Base-by-base conservation (phyloP, 2,329 filamentous ascomycete species). In the Diplodia mutila region DNA sequence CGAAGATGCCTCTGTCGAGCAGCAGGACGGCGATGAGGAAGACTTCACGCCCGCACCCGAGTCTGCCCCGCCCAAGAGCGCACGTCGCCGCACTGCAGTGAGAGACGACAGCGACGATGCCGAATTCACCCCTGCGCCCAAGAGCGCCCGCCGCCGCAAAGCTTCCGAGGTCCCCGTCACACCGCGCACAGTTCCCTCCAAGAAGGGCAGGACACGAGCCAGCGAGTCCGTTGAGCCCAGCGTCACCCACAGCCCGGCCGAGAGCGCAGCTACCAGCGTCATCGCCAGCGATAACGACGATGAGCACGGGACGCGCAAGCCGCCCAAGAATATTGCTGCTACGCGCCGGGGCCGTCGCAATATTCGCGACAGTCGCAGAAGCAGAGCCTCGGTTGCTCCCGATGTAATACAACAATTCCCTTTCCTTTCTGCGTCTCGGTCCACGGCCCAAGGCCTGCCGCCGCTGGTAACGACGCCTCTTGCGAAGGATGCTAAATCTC, bases 1-100 rank as follows among this genome's bases (percentile, higher is more conserved):
- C 51, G 92, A 96, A 68, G 88, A 91, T 70, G 83, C 87, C 66
- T 80, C 85, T 48, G 84, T 87, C 74, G 84, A 86, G 69, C 82
- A 87, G 39, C 84, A 87, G 18, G 85, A 84, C 32, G 84, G 90
- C 32, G 87, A 90, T 61, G 91, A 91, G 70, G 90, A 94, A 61
- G 92, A 97, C 61, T 95, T 93, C 74, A 91, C 90, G 53, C 93
- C 93, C 2, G 90, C 90, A 57, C 1, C 83, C 85, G 85, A 85
- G 68, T 84, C 82, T 51, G 86, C 83, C 39, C 83, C 59, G 25
- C 1, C 83, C 86, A 85, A 85, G 68, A 84, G 82, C 55, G 86
- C 84, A 37, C 83, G 85, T 70, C 86, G 89, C 69, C 83, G 87
- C 66, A 80, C 85, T 46, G 84, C 87, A 73, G 84, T 86, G 69